These are phyloP conservation scores for Leishmania guyanensis DNA, from an alignment of 208 protist genomes.

Conservation along the genomic window DNA sequence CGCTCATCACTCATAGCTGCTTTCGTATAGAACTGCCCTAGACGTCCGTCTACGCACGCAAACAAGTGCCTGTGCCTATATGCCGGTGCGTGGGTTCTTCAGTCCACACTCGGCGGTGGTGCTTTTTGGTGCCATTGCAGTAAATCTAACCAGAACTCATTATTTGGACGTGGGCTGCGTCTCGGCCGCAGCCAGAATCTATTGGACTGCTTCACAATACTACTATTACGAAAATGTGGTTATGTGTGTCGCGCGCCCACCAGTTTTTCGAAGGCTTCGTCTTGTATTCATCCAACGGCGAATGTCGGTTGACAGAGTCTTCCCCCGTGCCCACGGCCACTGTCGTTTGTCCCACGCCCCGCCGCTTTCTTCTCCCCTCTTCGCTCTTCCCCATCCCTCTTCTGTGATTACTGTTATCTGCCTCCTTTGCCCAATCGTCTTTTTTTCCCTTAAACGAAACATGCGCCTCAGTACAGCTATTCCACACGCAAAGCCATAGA, in stretches of 20 bases:
- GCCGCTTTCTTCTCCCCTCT: background rate
- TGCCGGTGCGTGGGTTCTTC: background rate
- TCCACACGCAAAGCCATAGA: background rate
- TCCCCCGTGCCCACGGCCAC: background rate
- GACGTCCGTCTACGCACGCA: conserved; percentile 6
- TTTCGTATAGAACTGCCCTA: conserved; percentile 47
- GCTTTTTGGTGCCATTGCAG: background rate
- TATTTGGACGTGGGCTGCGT: too few species aligned
- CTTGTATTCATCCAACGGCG: too few species aligned
- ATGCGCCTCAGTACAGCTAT: too few species aligned
- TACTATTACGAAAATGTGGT: background rate
- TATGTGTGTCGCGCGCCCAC: too few species aligned
- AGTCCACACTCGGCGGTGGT: too few species aligned
- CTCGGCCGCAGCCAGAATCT: background rate
- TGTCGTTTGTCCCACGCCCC: background rate
- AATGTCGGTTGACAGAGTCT: background rate
- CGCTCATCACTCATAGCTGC: conserved; percentile 23
- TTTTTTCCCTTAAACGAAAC: background rate
- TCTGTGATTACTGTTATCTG: background rate
- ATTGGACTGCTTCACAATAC: background rate
- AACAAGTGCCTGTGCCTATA: background rate
- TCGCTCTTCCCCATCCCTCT: background rate
- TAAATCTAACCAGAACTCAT: background rate
- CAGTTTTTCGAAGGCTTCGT: background rate
- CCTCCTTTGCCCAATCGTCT: too few species aligned